phyloP scores from a whole-genome alignment of 108 stramenopile species.

The Mayamaea pseudoterrestris region DNA sequence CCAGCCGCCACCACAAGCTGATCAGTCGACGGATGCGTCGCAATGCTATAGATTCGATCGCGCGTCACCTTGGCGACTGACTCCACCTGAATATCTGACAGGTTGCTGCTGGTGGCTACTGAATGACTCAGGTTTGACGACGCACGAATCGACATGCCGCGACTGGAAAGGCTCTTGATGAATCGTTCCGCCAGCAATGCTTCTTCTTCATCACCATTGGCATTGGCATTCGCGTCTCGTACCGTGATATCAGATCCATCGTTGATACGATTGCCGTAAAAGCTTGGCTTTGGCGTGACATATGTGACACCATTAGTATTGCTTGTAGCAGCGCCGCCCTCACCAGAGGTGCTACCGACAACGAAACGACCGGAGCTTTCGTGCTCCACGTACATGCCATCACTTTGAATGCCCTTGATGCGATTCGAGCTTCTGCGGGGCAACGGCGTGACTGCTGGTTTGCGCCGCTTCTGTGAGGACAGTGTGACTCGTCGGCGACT shows the following conservation, averaged over 20 bases:
- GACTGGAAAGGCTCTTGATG: too few relatives aligned
- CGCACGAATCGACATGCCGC: background rate
- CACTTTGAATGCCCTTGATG: slow-evolving; percentile 23
- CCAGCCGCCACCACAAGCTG: slow-evolving; percentile 53
- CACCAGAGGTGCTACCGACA: background rate
- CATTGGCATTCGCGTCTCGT: background rate
- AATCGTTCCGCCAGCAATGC: too few relatives aligned
- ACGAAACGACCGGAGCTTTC: slow-evolving; percentile 25
- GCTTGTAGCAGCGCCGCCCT: background rate
- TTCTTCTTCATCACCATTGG: background rate
- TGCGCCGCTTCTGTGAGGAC: slow-evolving; percentile 1
- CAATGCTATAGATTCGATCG: slow-evolving; percentile 58
- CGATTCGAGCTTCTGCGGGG: slow-evolving; percentile 36
- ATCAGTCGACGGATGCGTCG: slow-evolving; percentile 48
- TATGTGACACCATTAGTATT: background rate
- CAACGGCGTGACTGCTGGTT: background rate
- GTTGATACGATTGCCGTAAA: background rate
- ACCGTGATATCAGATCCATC: slow-evolving; percentile 2
- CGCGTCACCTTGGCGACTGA: slow-evolving; percentile 61
- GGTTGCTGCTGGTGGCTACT: background rate
- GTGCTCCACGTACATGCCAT: slow-evolving; percentile 26
- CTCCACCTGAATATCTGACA: slow-evolving; percentile 42
- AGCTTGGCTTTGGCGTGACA: background rate
- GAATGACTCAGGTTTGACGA: background rate
- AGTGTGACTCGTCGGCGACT: background rate